A percentile compares a stretch with the other conserved stretches of the same genome.
These are phyloP conservation scores for Allium sativum DNA, from an alignment of 106 monocot genomes.

Conservation along the genomic window DNA sequence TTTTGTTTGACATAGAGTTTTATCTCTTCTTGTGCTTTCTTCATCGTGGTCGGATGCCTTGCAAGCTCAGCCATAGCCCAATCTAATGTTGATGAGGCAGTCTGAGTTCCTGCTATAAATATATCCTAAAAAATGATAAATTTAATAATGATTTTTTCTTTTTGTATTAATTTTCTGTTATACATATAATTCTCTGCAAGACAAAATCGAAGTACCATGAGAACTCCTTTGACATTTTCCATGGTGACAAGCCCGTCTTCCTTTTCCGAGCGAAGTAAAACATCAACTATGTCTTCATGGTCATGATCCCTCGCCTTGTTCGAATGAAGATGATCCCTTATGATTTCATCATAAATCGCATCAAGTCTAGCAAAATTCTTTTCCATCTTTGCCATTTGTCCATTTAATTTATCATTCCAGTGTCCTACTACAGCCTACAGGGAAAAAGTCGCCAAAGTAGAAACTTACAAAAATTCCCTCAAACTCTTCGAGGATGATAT, in stretches of 20 bases:
- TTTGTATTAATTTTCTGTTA: too few relatives aligned
- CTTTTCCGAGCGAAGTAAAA: slow-evolving; percentile 24
- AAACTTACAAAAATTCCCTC: neutral
- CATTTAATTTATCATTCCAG: slow-evolving; percentile 17
- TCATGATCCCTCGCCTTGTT: neutral
- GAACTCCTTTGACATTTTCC: neutral
- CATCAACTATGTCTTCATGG: slow-evolving; percentile 22
- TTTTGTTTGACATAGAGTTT: too few relatives aligned
- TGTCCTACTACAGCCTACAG: slow-evolving; percentile 3
- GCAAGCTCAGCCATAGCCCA: too few relatives aligned
- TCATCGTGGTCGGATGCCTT: too few relatives aligned
- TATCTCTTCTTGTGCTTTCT: too few relatives aligned
- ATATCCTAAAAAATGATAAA: too few relatives aligned
- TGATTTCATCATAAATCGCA: slow-evolving; percentile 12
- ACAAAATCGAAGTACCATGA: too few relatives aligned
- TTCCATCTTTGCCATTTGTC: neutral
- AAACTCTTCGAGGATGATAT: neutral
- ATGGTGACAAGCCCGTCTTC: slow-evolving; percentile 6
- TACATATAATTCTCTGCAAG: too few relatives aligned
- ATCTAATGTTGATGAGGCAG: too few relatives aligned
- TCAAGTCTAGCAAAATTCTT: slow-evolving; percentile 6
- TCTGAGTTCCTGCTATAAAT: too few relatives aligned
- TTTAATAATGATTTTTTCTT: too few relatives aligned
- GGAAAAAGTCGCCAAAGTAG: slow-evolving; percentile 26
- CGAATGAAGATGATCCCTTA: slow-evolving; percentile 7